Evolutionary conservation across 108 stramenopile species (phyloP).

Genomic region (Asterionellopsis glacialis): DNA sequence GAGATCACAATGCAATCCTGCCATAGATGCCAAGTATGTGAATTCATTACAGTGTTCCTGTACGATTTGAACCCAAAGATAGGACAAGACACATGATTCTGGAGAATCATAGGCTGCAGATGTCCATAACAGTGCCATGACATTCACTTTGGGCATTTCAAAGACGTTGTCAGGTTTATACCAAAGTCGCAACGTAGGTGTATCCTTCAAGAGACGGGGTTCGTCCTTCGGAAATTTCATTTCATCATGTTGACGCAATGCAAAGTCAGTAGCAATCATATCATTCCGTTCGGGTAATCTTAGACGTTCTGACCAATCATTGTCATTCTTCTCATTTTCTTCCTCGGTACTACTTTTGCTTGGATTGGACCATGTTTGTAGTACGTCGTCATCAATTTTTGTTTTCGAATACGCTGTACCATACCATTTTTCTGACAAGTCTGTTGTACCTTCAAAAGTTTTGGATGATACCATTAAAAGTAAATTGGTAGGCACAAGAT

Average conservation of each 20-base stretch:
- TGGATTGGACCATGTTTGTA: constrained; percentile 15
- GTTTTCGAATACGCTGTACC: constrained; percentile 32
- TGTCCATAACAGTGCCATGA: constrained; percentile 35
- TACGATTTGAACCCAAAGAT: constrained; percentile 39
- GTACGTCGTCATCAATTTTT: constrained; percentile 16
- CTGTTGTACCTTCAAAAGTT: constrained; percentile 21
- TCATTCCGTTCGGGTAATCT: constrained; percentile 40
- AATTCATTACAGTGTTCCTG: constrained; percentile 60
- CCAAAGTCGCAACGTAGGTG: constrained; percentile 38
- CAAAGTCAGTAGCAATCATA: constrained; percentile 56
- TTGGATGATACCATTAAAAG: constrained; percentile 41
- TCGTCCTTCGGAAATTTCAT: constrained; percentile 9
- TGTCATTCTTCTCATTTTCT: not conserved
- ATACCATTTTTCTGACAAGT: constrained; percentile 41
- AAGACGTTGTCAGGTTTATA: constrained; percentile 71
- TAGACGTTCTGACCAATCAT: constrained; percentile 9
- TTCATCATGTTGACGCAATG: constrained; percentile 4
- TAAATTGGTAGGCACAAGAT: constrained; percentile 41
- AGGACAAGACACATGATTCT: constrained; percentile 21
- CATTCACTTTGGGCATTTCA: constrained; percentile 73
- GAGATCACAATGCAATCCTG: constrained; percentile 48
- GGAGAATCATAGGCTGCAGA: constrained; percentile 28
- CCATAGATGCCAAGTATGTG: constrained; percentile 63
- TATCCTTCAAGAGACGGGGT: constrained; percentile 18
- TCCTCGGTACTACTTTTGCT: not conserved